These are phyloP conservation scores for Begonia fuchsioides DNA, from an alignment of 306 rosid genomes.

Conservation along the genomic window DNA sequence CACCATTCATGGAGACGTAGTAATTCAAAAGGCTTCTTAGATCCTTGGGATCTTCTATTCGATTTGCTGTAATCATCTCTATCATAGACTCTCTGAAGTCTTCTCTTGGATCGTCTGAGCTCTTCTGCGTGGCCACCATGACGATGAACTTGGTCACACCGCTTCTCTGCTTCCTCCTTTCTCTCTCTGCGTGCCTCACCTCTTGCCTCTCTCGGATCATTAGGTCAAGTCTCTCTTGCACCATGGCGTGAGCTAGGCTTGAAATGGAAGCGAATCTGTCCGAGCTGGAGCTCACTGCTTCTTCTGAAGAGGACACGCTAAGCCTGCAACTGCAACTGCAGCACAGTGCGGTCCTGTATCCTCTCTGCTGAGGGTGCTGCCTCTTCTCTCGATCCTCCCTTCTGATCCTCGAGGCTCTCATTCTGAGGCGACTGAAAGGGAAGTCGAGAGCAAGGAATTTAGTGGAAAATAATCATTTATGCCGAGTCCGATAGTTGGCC, in stretches of 20 bases:
- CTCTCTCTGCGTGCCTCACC: conserved; percentile 18
- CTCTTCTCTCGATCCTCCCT: conserved; percentile 20
- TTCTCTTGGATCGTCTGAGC: conserved; percentile 64
- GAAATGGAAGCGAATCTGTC: conserved; percentile 60
- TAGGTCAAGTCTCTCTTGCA: conserved; percentile 79
- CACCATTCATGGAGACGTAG: conserved; percentile 65
- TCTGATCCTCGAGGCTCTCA: conserved; percentile 40
- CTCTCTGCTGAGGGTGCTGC: conserved; percentile 3
- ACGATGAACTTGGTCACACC: conserved; percentile 57
- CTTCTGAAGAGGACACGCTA: conserved; percentile 81
- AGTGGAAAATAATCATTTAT: conserved; percentile 42
- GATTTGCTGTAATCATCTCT: conserved; percentile 65
- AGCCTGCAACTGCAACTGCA: conserved; percentile 67
- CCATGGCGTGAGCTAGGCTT: conserved; percentile 88
- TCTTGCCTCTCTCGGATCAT: conserved; percentile 56
- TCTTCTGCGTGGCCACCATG: conserved; percentile 77
- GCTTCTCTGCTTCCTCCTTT: conserved; percentile 36
- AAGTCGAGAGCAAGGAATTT: conserved; percentile 7
- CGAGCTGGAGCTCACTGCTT: conserved; percentile 52
- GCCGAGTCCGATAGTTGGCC: conserved; percentile 55
- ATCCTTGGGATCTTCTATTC: conserved; percentile 51
- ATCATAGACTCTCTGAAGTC: conserved; percentile 74
- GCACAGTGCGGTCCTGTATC: conserved; percentile 37
- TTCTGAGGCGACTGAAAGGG: conserved; percentile 33
- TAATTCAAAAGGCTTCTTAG: conserved; percentile 74